Base-by-base conservation (phyloP, 2,329 filamentous ascomycete species). In the Microdochium paspali region DNA sequence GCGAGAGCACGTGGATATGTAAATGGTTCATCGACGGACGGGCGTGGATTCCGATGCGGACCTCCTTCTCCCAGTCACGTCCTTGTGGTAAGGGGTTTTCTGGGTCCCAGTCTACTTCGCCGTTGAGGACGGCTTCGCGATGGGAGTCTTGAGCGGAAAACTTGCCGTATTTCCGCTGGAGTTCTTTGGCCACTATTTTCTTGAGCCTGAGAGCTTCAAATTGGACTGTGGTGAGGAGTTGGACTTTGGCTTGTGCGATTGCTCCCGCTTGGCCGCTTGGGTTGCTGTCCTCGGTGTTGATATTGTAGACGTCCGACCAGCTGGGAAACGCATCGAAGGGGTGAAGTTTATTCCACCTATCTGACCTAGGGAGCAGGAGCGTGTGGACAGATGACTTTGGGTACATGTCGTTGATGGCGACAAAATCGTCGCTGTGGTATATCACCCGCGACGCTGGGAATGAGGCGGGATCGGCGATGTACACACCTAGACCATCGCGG, bases 21-120 rank as follows among this genome's bases (percentile, higher is more conserved):
- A 97, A 62, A 63, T 97, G 89, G 53, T 79, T 84, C 93, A 98
- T 97, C 48, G 85, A 90, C 3, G 93, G 93, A 55, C 84, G 80
- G 3, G 88, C 85, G 67, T 98, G 93, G 7, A 95, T 77, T 13
- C 93, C 93, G 20, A 82, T 77, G 45, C 79, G 77, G 44, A 97
- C 75, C 24, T 93, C 88, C 12, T 70, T 68, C 35, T 71, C 66
- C 87, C 90, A 97, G 66, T 96, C 82, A 23, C 91, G 76, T 0
- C 90, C 90, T 0, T 60, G 52, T 0, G 90, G 90, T 9, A 90
- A 67, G 40, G 71, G 59, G 9, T 54, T 52, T 3, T 48, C 63
- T n/a, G 68, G 65, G 0, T 21, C 54, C 76, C 48, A 58, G n/a
- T 78, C 68, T 1, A 64, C 63, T 10, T 79, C 70, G 1, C 76